These are phyloP conservation scores for Capillidium heterosporum DNA, from an alignment of 371 early-diverging fungal species.

Conservation along the genomic window DNA sequence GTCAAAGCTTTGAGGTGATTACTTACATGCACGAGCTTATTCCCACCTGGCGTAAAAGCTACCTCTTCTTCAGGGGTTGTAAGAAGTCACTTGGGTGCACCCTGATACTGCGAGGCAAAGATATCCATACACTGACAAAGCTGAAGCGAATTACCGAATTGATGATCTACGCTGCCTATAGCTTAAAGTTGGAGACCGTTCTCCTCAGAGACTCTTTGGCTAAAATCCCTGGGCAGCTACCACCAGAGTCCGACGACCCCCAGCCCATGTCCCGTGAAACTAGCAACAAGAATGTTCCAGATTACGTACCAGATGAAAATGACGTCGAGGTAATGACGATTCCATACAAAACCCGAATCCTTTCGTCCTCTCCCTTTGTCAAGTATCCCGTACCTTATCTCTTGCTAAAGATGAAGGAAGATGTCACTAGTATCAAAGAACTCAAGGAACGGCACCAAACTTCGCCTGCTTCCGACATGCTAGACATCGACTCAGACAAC, in stretches of 20 bases:
- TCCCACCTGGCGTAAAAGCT: constrained; percentile 60
- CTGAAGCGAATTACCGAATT: constrained; percentile 62
- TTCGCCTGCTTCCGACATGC: neutral
- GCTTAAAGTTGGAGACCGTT: constrained; percentile 65
- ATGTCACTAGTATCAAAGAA: constrained; percentile 25
- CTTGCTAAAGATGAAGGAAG: constrained; percentile 40
- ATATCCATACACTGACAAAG: constrained; percentile 26
- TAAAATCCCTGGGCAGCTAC: constrained; percentile 1
- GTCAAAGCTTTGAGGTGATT: constrained; percentile 49
- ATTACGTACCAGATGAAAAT: neutral
- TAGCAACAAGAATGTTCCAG: neutral
- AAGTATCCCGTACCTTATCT: constrained; percentile 64
- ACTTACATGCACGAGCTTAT: constrained; percentile 57
- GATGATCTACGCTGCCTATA: constrained; percentile 63
- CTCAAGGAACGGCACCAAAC: constrained; percentile 5
- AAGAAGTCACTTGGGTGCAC: constrained; percentile 61
- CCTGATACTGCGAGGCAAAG: constrained; percentile 70
- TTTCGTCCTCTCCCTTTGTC: constrained; percentile 70
- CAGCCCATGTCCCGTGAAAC: neutral
- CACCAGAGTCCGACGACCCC: neutral
- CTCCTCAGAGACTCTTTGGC: constrained; percentile 54
- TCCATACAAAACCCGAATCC: constrained; percentile 35
- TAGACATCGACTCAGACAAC: neutral
- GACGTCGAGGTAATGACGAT: constrained; percentile 14
- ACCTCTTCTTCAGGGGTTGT: constrained; percentile 71